phyloP scores from a whole-genome alignment of 768 basidiomycete genomes.

The Lactarius sp. region DNA sequence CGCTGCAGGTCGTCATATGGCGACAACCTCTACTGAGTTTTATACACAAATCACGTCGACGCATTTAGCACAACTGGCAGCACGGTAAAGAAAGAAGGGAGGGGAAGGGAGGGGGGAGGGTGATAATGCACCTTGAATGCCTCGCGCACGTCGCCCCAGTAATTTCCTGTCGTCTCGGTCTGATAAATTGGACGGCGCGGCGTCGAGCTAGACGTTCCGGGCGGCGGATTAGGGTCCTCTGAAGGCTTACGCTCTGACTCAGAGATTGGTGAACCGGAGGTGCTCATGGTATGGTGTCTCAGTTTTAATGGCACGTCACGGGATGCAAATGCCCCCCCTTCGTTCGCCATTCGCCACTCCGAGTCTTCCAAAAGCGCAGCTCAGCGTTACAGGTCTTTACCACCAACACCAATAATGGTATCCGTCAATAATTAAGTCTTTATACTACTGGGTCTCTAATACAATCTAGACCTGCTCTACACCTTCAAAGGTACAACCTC shows the following conservation, averaged over 20 bases:
- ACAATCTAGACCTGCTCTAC: background rate
- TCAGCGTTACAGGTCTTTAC: too few relatives aligned
- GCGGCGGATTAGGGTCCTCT: slow-evolving; percentile 21
- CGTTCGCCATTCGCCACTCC: too few relatives aligned
- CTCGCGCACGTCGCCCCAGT: slow-evolving; percentile 34
- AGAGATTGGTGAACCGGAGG: background rate
- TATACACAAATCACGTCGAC: slow-evolving; percentile 27
- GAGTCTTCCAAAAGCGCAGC: too few relatives aligned
- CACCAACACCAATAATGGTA: too few relatives aligned
- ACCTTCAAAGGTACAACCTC: background rate
- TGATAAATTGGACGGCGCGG: slow-evolving; percentile 28
- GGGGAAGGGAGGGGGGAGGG: background rate
- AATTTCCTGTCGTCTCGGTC: slow-evolving; percentile 34
- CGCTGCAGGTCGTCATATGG: slow-evolving; percentile 50
- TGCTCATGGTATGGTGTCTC: slow-evolving; percentile 15
- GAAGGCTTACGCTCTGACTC: slow-evolving; percentile 2
- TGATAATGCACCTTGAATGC: slow-evolving; percentile 32
- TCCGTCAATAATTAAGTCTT: too few relatives aligned
- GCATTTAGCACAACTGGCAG: background rate
- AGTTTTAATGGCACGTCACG: background rate
- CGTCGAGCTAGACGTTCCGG: background rate
- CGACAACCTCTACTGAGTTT: slow-evolving; percentile 41
- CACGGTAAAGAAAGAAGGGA: background rate
- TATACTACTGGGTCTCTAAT: too few relatives aligned
- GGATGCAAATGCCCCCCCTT: too few relatives aligned